Evolutionary conservation across 208 protist genomes (phyloP), one percentile per base, ranked within the genome.

Genomic region (Phytomonas francai): DNA sequence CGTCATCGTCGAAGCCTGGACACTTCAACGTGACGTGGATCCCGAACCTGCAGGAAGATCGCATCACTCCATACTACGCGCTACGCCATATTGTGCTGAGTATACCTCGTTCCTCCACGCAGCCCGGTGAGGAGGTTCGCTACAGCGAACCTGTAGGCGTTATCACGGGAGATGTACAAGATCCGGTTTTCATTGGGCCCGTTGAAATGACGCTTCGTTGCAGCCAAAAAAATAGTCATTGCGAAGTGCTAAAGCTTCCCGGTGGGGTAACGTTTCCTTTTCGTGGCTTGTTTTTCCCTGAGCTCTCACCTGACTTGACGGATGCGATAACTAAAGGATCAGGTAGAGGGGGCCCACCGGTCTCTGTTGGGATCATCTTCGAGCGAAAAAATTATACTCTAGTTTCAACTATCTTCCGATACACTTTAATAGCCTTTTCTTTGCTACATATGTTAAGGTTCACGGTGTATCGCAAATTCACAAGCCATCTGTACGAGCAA

Each of bases 401-500:
- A 33, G 84, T 74, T 19, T 74, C 74, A 30, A 45, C 89, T 28
- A 64, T 86, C 22, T 85, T 77, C 77, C 84, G 89, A n/a, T 94
- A 92, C 73, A 27, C 79, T 27, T 86, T 90, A 36, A 56, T 92
- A 12, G 45, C 87, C 25, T 36, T 94, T 12, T 86, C 85, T 0
- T 33, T 92, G 12, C 0, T 89, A 6, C 89, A 92, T 64, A 68
- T 79, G 9, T 45, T 90, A 39, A 81, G 85, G 39, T 94, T 94
- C 68, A 63, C 89, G 36, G 76, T 71, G n/a, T 78, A 83, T 57
- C 71, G 77, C 36, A 82, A 81, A 68, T 90, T 76, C 69, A 92
- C 85, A 14, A 83, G 71, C 68, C 80, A 69, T 34, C 56, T 93
- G 39, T 88, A 92, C 69, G 90, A 95, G 65, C 87, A 95, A 64